Percentiles rank a stretch among this genome's conserved stretches.
phyloP scores from a whole-genome alignment of 2,329 filamentous ascomycete species.

The Diaporthe capsici region DNA sequence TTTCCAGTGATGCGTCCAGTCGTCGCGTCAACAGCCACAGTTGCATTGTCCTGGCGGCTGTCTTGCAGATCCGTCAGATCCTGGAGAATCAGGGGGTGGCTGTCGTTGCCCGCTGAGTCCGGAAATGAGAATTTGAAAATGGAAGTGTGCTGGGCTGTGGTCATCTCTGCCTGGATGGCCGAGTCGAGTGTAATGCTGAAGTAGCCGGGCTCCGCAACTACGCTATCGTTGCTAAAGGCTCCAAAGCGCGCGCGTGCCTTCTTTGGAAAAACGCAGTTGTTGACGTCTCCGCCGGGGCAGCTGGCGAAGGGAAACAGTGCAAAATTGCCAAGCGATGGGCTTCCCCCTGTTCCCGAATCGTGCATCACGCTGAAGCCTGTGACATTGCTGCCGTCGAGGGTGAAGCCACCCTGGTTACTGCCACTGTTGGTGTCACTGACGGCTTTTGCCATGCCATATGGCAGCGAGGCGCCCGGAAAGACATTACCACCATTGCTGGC shows the following conservation, averaged over 20 bases:
- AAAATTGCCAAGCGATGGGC: slow-evolving; percentile 79
- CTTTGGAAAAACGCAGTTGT: slow-evolving; percentile 73
- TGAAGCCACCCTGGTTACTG: slow-evolving; percentile 71
- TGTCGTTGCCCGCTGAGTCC: slow-evolving; percentile 50
- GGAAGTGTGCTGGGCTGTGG: slow-evolving; percentile 74
- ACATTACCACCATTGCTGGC: slow-evolving; percentile 59
- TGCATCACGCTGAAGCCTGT: slow-evolving; percentile 71
- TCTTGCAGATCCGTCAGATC: slow-evolving; percentile 76
- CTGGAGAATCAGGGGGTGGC: slow-evolving; percentile 73
- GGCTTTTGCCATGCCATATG: slow-evolving; percentile 68
- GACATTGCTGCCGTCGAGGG: slow-evolving; percentile 63
- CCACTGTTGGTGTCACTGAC: slow-evolving; percentile 67
- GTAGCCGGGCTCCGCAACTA: slow-evolving; percentile 73
- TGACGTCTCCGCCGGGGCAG: slow-evolving; percentile 73
- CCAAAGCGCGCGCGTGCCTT: slow-evolving; percentile 56
- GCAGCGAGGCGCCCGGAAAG: slow-evolving; percentile 59
- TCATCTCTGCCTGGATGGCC: slow-evolving; percentile 76
- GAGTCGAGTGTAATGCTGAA: slow-evolving; percentile 73
- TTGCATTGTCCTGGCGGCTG: slow-evolving; percentile 70
- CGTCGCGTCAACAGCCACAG: slow-evolving; percentile 65
- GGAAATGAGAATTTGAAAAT: slow-evolving; percentile 78
- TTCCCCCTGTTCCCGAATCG: slow-evolving; percentile 70
- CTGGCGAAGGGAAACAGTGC: slow-evolving; percentile 77
- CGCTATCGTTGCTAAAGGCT: slow-evolving; percentile 63
- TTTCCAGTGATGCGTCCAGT: slow-evolving; percentile 75